Evolutionary conservation across 257 asterid species (phyloP), one percentile per base, ranked within the genome.

Genomic region (Nicotiana obtusifolia): DNA sequence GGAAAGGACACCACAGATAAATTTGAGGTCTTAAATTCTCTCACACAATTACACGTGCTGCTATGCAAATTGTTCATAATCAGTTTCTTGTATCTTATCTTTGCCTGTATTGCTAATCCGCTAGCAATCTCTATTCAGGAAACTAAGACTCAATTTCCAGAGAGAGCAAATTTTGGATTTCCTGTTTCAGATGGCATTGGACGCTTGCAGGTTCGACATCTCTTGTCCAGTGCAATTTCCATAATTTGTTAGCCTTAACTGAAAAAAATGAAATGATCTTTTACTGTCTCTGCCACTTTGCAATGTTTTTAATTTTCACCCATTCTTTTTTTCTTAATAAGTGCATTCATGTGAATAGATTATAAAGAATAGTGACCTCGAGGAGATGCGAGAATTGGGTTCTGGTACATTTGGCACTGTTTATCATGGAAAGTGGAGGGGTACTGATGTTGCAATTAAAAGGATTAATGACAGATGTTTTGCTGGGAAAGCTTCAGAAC

Each of bases 401-500:
- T 96, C 99, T 41, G 99, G 99, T 81, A 96, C 99, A 59, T 96
- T 94, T 87, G 99, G 99, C 81, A 96, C 99, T n/a, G 99, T 96
- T 87, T 96, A 94, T 89, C 98, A 96, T 88, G 99, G 99, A 31
- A 96, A 94, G 90, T 96, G 98, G 99, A 96, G 99, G 85, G 99
- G 99, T 61, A 91, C 98, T 1, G 99, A 96, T 87, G 98, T 96
- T 62, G 99, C 99, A 73, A 93, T 96, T 81, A 96, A 96, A 84
- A 93, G 98, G 82, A 96, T 96, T 61, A 96, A 93, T 69, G 97
- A 93, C 61, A 89, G 99, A 83, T 96, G 99, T 83, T 96, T 96
- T 83, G 89, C 93, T n/a, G 98, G 95, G 82, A 96, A 96, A 88
- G 93, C 97, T 85, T 96, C 99, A 56, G 99, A 96, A 81, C 93